phyloP scores from a whole-genome alignment of 163 green algal species.

The Volvox carteri region DNA sequence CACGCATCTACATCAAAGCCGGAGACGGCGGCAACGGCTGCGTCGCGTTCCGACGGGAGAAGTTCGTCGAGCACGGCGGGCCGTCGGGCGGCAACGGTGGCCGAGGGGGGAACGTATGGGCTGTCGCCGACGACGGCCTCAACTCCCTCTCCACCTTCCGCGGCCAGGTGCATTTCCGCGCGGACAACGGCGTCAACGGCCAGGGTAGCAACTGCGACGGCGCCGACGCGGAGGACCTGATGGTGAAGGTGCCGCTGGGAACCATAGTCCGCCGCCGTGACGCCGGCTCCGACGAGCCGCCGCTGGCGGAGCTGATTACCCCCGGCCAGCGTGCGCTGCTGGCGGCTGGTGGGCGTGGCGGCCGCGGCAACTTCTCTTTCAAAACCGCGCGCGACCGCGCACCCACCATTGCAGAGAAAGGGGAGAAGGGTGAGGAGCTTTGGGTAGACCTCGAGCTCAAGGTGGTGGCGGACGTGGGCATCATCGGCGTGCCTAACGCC shows the following conservation, averaged over 20 bases:
- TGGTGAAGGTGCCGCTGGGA: slow-evolving; percentile 86
- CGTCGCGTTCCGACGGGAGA: slow-evolving; percentile 95
- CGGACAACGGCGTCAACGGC: slow-evolving; percentile 59
- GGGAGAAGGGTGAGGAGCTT: slow-evolving; percentile 76
- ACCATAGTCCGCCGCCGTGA: slow-evolving; percentile 88
- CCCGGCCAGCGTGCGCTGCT: slow-evolving; percentile 84
- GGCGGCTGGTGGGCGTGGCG: slow-evolving; percentile 85
- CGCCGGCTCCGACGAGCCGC: slow-evolving; percentile 66
- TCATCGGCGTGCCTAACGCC: slow-evolving; percentile 87
- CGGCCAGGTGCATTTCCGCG: slow-evolving; percentile 74
- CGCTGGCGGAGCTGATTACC: slow-evolving; percentile 86
- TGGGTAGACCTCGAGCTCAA: slow-evolving; percentile 94
- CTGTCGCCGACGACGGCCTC: slow-evolving; percentile 83
- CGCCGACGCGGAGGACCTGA: slow-evolving; percentile 77
- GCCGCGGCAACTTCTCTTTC: slow-evolving; percentile 94
- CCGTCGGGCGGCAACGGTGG: slow-evolving; percentile 93
- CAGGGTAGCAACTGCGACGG: slow-evolving; percentile 73
- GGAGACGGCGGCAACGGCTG: slow-evolving; percentile 94
- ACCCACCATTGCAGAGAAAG: slow-evolving; percentile 85
- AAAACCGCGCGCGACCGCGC: slow-evolving; percentile 81
- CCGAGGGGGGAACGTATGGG: slow-evolving; percentile 90
- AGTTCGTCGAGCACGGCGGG: slow-evolving; percentile 92
- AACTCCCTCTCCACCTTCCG: slow-evolving; percentile 91
- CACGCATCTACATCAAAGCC: slow-evolving; percentile 88
- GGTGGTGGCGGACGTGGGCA: slow-evolving; percentile 97